Evolutionary conservation across 345 rosid genomes (phyloP), one percentile per base, ranked within the genome.

Genomic region (Acer negundo): DNA sequence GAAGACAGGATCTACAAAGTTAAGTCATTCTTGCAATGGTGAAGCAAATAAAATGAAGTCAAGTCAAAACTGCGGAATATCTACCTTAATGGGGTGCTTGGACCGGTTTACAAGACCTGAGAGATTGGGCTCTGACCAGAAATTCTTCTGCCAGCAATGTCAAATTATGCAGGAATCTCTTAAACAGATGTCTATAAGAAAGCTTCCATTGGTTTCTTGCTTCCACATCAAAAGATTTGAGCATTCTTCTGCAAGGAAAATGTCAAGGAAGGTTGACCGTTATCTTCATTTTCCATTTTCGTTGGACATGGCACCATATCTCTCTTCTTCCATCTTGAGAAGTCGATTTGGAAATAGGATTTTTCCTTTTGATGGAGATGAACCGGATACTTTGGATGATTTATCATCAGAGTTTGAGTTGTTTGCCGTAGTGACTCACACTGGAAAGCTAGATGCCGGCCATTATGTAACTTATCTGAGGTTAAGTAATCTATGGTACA

Each of bases 191-290:
- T 90, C 93, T 24, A 90, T 90, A 67, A 84, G 89, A 81, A 90
- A 88, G 86, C 93, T 90, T 75, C 93, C 93, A 6, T 67, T 90
- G 67, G 93, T 90, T 75, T 86, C 86, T 16, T 90, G 93, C 80
- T 90, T 90, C 76, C 91, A 90, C 80, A 87, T 90, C 55, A 90
- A 90, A 85, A 79, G 93, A 81, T 90, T 90, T 69, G 91, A 90
- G 70, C 93, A 90, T 80, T 90, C 91, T 28, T 77, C 90, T 5
- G 67, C 77, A 13, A 79, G 89, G 6, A 90, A 82, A 78, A 88
- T 90, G 93, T 90, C 89, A 7, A 87, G 90, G 79, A 90, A 90
- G 76, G 85, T 90, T 55, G 93, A 90, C 44, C 87, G 89, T 0
- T 88, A 88, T 53, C 79, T 90, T 70, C 91, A 90, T 64, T 90